Conservation (phyloP, 768 basidiomycete genomes). For the Psilocybe azurescens region DNA sequence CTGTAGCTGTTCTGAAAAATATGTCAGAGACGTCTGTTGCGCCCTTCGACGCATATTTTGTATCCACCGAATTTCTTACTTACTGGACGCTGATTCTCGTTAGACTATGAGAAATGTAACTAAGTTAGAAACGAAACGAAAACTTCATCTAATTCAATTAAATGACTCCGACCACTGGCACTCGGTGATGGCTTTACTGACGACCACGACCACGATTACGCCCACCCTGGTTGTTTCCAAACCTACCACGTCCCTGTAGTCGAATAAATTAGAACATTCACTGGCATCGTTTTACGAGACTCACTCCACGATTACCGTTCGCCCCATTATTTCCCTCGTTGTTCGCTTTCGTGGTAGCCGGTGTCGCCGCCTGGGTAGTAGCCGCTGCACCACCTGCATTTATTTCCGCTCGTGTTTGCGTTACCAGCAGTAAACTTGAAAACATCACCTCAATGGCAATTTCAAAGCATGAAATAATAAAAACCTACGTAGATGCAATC, state of each 20-base stretch:
- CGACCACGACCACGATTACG: neutral
- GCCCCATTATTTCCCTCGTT: conserved; percentile 1
- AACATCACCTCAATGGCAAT: neutral
- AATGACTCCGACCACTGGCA: no score
- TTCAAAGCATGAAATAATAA: conserved; percentile 20
- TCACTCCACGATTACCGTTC: neutral
- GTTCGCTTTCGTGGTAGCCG: neutral
- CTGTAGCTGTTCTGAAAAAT: no score
- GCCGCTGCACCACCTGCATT: neutral
- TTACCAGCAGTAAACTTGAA: conserved; percentile 17
- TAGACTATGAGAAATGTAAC: no score
- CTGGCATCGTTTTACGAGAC: neutral
- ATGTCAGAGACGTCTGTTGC: no score
- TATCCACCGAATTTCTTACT: no score
- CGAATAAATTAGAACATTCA: neutral
- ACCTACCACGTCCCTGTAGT: neutral
- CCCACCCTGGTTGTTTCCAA: conserved; percentile 9
- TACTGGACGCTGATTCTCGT: no score
- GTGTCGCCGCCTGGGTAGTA: conserved; percentile 1
- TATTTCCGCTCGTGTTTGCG: conserved; percentile 12
- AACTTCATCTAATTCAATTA: neutral
- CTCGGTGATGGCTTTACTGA: neutral
- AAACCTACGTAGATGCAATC: conserved; percentile 63
- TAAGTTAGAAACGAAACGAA: neutral
- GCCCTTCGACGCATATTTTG: no score